A percentile compares a stretch with the other conserved stretches of the same genome.
These are phyloP conservation scores for Naganishia liquefaciens DNA, from an alignment of 1,284 basidiomycete genomes.

Conservation along the genomic window DNA sequence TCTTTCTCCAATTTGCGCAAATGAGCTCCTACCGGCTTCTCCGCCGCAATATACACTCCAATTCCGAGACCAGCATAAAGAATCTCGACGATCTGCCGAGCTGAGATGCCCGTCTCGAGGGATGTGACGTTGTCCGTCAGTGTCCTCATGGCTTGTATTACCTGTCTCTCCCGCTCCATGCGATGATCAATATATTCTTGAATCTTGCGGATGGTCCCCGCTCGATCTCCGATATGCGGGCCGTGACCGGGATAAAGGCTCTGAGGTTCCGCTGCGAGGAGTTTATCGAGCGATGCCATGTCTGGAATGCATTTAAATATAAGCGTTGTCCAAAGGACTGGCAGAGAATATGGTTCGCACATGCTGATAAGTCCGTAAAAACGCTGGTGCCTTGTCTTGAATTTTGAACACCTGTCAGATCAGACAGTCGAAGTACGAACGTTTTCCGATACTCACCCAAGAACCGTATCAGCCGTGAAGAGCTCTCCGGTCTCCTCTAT, in stretches of 20 bases:
- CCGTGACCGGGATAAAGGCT: constrained; percentile 27
- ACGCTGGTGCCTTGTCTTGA: constrained; percentile 27
- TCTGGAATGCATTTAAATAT: constrained; percentile 3
- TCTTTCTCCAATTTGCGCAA: constrained; percentile 22
- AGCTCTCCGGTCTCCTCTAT: constrained; percentile 25
- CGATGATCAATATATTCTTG: constrained; percentile 31
- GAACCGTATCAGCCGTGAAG: constrained; percentile 25
- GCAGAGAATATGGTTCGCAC: constrained; percentile 2
- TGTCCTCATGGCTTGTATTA: not conserved
- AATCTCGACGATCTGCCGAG: constrained; percentile 20
- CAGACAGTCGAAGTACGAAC: not conserved
- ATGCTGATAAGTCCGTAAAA: constrained; percentile 21
- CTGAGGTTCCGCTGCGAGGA: not conserved
- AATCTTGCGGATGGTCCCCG: constrained; percentile 17
- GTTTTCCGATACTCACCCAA: constrained; percentile 13
- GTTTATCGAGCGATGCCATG: constrained; percentile 14
- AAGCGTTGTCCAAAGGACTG: not conserved
- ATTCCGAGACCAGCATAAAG: constrained; percentile 25
- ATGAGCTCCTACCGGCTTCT: constrained; percentile 25
- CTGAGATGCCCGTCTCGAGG: not conserved
- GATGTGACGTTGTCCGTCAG: not conserved
- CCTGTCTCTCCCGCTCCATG: constrained; percentile 26
- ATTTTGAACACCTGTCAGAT: not conserved
- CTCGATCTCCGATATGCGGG: constrained; percentile 7
- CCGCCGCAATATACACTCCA: constrained; percentile 15